A percentile compares a stretch with the other conserved stretches of the same genome.
These are phyloP conservation scores for Neopestalotiopsis rosae DNA, from an alignment of 2,329 filamentous ascomycete genomes.

Conservation along the genomic window DNA sequence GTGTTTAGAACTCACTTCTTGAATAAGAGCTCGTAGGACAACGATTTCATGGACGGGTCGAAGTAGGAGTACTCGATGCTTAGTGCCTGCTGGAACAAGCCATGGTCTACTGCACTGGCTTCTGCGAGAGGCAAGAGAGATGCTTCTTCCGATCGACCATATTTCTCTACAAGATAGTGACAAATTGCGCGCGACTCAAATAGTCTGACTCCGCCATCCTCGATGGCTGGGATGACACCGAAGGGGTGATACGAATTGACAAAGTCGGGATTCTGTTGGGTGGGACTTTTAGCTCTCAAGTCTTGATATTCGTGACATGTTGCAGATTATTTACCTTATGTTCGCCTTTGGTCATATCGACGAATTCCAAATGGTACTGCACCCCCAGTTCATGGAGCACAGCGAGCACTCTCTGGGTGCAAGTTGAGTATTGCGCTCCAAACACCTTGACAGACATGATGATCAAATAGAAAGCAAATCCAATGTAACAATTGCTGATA, in stretches of 20 bases:
- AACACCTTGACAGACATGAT: background rate
- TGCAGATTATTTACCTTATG: background rate
- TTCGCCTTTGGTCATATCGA: background rate
- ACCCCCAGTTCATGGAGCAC: background rate
- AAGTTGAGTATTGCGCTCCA: background rate
- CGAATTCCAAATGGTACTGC: background rate
- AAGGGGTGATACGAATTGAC: background rate
- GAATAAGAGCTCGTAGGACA: constrained; percentile 2
- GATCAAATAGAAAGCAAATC: background rate
- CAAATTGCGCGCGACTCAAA: background rate
- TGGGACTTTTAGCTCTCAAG: background rate
- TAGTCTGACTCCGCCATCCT: background rate
- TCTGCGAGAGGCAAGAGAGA: background rate
- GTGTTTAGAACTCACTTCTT: background rate
- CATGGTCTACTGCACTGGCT: background rate
- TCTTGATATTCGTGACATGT: background rate
- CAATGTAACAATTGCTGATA: background rate
- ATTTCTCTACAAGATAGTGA: background rate
- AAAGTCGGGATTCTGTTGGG: background rate
- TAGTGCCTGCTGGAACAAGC: background rate
- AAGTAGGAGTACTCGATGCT: background rate
- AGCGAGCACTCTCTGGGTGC: background rate
- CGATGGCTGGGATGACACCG: background rate
- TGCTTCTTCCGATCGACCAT: background rate
- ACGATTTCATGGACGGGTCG: background rate